Evolutionary conservation across 2,329 filamentous ascomycete species (phyloP).

Genomic region (Penicillium vulpinum): DNA sequence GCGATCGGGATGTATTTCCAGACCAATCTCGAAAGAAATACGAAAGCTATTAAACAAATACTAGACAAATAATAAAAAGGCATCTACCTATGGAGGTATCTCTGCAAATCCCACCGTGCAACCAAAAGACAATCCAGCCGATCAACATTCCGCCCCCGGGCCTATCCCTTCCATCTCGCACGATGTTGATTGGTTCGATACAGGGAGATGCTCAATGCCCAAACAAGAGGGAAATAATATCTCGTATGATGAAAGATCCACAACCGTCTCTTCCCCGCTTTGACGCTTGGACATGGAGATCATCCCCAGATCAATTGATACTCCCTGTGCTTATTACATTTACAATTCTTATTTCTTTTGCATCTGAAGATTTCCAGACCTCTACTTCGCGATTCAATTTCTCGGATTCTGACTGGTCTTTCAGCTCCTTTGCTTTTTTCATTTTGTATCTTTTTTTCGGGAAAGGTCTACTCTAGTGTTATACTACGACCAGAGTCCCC

Average conservation of each 20-base stretch:
- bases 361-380: neutral
- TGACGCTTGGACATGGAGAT: conserved; percentile 19
- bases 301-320: conserved; percentile 11
- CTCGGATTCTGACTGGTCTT: neutral
- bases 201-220: neutral
- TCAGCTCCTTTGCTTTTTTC: neutral
- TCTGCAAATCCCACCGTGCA: neutral
- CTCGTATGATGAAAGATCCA: conserved; percentile 7
- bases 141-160: conserved; percentile 21
- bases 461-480: neutral
- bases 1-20: neutral
- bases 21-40: neutral
- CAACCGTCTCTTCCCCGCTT: conserved; percentile 20
- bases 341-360: neutral
- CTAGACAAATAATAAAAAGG: neutral
- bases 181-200: conserved; percentile 16
- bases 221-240: neutral
- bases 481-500: neutral
- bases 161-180: conserved; percentile 17
- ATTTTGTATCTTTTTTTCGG: neutral
- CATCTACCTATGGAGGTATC: neutral
- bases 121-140: conserved; percentile 15
- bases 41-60: neutral
- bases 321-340: neutral
- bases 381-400: neutral